phyloP scores from a whole-genome alignment of 1,284 basidiomycete genomes.

The Coriolopsis trogii region DNA sequence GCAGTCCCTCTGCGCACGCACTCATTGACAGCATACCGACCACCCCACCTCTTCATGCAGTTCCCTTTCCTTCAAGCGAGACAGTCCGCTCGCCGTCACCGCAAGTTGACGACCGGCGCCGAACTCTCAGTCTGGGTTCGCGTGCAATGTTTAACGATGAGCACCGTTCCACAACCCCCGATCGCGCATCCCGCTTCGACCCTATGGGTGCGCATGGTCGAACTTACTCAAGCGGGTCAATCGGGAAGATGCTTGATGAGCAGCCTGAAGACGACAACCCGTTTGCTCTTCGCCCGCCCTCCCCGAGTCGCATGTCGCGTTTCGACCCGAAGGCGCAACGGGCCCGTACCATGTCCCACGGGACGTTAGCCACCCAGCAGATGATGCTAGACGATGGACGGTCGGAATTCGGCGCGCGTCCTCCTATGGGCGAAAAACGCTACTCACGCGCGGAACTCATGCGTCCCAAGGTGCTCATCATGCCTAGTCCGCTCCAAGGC shows the following conservation, averaged over 20 bases:
- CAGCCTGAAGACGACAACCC: slow-evolving; percentile 47
- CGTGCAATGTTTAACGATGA: slow-evolving; percentile 41
- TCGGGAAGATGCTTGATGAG: slow-evolving; percentile 54
- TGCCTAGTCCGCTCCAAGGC: slow-evolving; percentile 80
- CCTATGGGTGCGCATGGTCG: slow-evolving; percentile 65
- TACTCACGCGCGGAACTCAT: slow-evolving; percentile 76
- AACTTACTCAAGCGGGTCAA: slow-evolving; percentile 63
- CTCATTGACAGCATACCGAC: slow-evolving; percentile 48
- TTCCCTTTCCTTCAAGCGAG: slow-evolving; percentile 63
- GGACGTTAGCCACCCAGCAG: slow-evolving; percentile 65
- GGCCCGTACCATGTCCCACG: slow-evolving; percentile 65
- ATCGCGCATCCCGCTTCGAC: slow-evolving; percentile 71
- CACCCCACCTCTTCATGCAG: slow-evolving; percentile 47
- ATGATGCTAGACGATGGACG: slow-evolving; percentile 62
- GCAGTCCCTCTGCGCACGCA: slow-evolving; percentile 50
- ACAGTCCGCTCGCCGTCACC: slow-evolving; percentile 59
- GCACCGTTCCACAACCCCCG: slow-evolving; percentile 57
- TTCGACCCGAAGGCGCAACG: slow-evolving; percentile 73
- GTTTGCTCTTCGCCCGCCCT: slow-evolving; percentile 65
- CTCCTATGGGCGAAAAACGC: slow-evolving; percentile 48
- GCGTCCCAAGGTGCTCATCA: slow-evolving; percentile 81
- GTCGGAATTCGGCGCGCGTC: slow-evolving; percentile 36
- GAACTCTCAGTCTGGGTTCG: slow-evolving; percentile 49
- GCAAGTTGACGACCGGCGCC: slow-evolving; percentile 38
- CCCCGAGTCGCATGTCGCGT: slow-evolving; percentile 57